A percentile compares a stretch with the other conserved stretches of the same genome.
Evolutionary conservation across 441 rosid species (phyloP).

Genomic region (Erysimum cheiri): DNA sequence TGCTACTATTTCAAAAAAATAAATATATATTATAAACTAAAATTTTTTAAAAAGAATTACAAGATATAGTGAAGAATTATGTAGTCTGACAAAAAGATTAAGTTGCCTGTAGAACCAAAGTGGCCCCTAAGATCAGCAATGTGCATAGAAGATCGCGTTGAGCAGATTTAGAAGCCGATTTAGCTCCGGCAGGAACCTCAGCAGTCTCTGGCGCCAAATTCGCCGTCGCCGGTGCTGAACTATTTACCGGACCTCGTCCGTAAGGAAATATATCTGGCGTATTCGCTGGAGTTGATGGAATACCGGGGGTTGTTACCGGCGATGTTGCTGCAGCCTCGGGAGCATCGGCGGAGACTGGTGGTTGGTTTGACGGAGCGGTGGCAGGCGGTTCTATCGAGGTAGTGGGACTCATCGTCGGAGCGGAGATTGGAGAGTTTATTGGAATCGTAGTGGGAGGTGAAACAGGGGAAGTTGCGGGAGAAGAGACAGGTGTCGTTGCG

Average conservation of each 20-base stretch:
- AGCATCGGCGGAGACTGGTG: constrained; percentile 44
- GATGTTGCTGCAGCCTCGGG: constrained; percentile 37
- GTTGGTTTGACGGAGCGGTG: constrained; percentile 19
- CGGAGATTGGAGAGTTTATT: constrained; percentile 7
- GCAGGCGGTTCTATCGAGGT: constrained; percentile 3
- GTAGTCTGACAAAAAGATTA: not conserved
- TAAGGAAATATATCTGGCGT: constrained; percentile 63
- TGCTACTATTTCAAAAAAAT: too few relatives aligned
- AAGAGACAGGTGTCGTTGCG: constrained; percentile 2
- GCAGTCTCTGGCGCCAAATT: constrained; percentile 47
- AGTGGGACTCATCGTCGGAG: constrained; percentile 25
- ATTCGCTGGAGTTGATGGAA: constrained; percentile 57
- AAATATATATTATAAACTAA: too few relatives aligned
- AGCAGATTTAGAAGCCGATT: constrained; percentile 51
- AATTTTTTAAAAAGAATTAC: not conserved
- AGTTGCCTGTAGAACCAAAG: constrained; percentile 32
- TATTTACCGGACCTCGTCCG: constrained; percentile 47
- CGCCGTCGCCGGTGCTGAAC: constrained; percentile 31
- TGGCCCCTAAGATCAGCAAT: constrained; percentile 44
- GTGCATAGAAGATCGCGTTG: constrained; percentile 37
- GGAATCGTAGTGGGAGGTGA: constrained; percentile 12
- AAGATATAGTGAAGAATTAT: not conserved
- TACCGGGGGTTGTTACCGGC: constrained; percentile 45
- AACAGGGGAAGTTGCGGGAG: constrained; percentile 17
- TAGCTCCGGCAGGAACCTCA: constrained; percentile 42